Conservation (phyloP, 768 basidiomycete genomes). For the Lactarius indigo region DNA sequence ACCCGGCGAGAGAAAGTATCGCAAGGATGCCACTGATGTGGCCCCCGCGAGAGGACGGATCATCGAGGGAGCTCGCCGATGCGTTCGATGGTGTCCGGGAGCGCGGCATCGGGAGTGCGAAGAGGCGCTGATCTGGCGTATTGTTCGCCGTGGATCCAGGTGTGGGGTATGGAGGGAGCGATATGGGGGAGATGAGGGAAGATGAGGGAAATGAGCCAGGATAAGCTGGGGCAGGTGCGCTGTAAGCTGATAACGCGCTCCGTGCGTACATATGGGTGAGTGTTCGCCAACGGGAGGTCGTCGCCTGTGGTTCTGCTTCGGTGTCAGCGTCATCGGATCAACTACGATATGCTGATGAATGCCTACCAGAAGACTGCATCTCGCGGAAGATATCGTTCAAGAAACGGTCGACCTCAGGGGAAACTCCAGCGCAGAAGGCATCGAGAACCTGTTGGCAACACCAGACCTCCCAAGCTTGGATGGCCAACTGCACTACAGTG, state of each 20-base stretch:
- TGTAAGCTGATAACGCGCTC: constrained; percentile 21
- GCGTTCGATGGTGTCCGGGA: constrained; percentile 20
- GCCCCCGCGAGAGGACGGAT: constrained; percentile 20
- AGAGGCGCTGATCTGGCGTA: constrained; percentile 20
- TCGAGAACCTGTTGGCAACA: constrained; percentile 33
- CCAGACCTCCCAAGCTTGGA: constrained; percentile 38
- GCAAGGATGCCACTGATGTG: constrained; percentile 34
- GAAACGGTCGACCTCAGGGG: constrained; percentile 32
- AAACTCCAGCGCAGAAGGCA: constrained; percentile 34
- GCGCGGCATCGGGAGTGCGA: constrained; percentile 22
- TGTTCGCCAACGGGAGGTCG: constrained; percentile 36
- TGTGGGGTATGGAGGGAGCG: constrained; percentile 22
- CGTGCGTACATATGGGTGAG: constrained; percentile 35
- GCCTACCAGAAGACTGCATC: constrained; percentile 34
- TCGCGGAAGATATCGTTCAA: constrained; percentile 31
- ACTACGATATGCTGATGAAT: neutral
- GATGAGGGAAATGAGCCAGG: constrained; percentile 22
- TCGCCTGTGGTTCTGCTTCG: constrained; percentile 35
- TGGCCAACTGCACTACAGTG: constrained; percentile 36
- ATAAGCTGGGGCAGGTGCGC: constrained; percentile 29
- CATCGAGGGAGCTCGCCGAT: constrained; percentile 20
- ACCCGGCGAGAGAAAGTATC: constrained; percentile 34
- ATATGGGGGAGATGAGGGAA: constrained; percentile 24
- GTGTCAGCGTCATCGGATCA: neutral
- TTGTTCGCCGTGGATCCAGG: constrained; percentile 23